Conservation (phyloP, 2,329 filamentous ascomycete genomes). For the Colletotrichum karsti region DNA sequence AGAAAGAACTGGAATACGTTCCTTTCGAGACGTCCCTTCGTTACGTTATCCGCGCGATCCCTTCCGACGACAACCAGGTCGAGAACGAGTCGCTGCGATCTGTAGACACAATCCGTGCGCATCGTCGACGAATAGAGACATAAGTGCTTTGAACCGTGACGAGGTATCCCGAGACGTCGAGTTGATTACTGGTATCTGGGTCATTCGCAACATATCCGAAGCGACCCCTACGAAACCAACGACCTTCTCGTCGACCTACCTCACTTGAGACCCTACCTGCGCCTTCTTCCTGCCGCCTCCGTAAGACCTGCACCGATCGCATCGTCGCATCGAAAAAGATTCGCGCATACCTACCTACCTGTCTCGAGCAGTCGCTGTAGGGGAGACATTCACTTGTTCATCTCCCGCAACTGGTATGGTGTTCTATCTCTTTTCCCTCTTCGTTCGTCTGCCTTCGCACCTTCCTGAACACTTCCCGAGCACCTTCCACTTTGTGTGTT, state of each 20-base stretch:
- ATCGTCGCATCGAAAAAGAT: background rate
- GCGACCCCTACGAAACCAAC: conserved; percentile 26
- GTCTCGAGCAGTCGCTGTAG: conserved; percentile 55
- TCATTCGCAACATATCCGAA: conserved; percentile 17
- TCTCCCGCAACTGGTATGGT: conserved; percentile 81
- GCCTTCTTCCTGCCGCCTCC: background rate
- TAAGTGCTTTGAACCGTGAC: conserved; percentile 28
- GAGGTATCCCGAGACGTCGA: conserved; percentile 28
- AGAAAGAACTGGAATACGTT: conserved; percentile 54
- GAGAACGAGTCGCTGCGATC: conserved; percentile 30
- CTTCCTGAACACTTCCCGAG: background rate
- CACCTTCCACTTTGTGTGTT: too few species aligned
- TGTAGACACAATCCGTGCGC: conserved; percentile 29
- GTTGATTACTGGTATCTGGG: conserved; percentile 28
- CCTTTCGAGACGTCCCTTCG: conserved; percentile 32
- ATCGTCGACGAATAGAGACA: conserved; percentile 30
- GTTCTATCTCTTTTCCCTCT: conserved; percentile 19
- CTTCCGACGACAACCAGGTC: conserved; percentile 28
- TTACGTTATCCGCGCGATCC: conserved; percentile 26
- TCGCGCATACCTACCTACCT: conserved; percentile 6
- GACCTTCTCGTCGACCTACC: conserved; percentile 21
- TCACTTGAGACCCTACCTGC: conserved; percentile 10
- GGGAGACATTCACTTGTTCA: conserved; percentile 99
- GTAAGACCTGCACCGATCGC: background rate
- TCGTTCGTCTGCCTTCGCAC: background rate